Base-by-base conservation (phyloP, 2,329 filamentous ascomycete species). In the Pseudocercospora fuligena region DNA sequence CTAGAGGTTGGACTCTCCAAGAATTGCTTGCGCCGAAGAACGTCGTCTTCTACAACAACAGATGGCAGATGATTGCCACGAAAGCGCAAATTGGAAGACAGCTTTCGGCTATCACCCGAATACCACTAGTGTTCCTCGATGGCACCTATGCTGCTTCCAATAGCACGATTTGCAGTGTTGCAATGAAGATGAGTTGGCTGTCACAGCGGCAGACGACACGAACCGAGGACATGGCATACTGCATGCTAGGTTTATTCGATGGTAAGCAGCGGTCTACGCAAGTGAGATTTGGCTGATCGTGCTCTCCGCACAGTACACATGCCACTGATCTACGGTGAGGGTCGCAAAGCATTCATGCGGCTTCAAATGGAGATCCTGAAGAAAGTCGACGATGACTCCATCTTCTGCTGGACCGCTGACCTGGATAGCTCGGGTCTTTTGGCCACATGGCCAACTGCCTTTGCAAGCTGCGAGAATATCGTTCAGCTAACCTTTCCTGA, bases 391-490 rank as follows among this genome's bases (percentile, higher is more conserved):
- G 73, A 75, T 47, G 61, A 70, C 25, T 72, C 70, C 8, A 71
- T 74, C 29, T 73, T 73, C 62, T 69, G 70, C 6, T 73, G 72
- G 70, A 53, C 49, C 12, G 49, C 49, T 8, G 49, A 53, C 23
- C 23, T 53, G 19, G 23, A 53, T 23, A 53, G 49, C 12, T 53
- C 49, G 11, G 49, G 49, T 23, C 49, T 53, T 53, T 23, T 53
- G 4, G 49, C 49, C 23, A 83, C 72, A 11, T 81, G 77, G 29
- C 82, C 82, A 8, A 83, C 66, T 0, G 80, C 64, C 63, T 82
- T 82, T 68, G 77, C 78, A 7, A 82, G 68, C 16, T 70, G 77
- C 66, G 82, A 53, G 49, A 59, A 59, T 31, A 36, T 59, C 11
- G 56, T 59, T 3, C 56, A 59, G n/a, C 36, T 59, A 6, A 40